These are phyloP conservation scores for Magnusiomyces magnusii DNA, from an alignment of 1,139 yeast genomes.

Conservation along the genomic window DNA sequence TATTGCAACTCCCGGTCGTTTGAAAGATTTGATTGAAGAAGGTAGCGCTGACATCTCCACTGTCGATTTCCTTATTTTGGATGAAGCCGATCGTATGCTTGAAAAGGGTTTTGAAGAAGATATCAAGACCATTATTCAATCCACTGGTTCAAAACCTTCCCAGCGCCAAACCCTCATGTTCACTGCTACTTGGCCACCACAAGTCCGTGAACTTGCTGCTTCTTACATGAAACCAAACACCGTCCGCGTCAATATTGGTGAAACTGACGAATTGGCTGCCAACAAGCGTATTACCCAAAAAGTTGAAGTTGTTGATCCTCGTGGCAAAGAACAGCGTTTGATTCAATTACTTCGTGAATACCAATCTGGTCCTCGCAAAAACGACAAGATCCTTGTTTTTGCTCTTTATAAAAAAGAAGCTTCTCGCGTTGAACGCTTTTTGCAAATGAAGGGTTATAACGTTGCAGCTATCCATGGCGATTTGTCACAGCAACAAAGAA, in stretches of 20 bases:
- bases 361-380: slow-evolving; percentile 53
- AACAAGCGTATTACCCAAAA: slow-evolving; percentile 88
- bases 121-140: slow-evolving; percentile 68
- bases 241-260: slow-evolving; percentile 86
- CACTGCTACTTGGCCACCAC: slow-evolving; percentile 87
- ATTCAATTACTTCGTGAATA: slow-evolving; percentile 66
- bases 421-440: slow-evolving; percentile 70
- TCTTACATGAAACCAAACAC: slow-evolving; percentile 69
- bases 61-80: slow-evolving; percentile 76
- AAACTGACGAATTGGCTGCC: slow-evolving; percentile 88
- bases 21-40: slow-evolving; percentile 84
- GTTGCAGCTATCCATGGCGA: slow-evolving; percentile 98
- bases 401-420: slow-evolving; percentile 98
- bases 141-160: slow-evolving; percentile 36
- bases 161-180: slow-evolving; percentile 80
- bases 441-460: slow-evolving; percentile 62
- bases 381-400: slow-evolving; percentile 78
- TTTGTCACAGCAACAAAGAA: slow-evolving; percentile 84
- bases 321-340: slow-evolving; percentile 69
- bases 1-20: slow-evolving; percentile 96
- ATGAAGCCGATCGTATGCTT: slow-evolving; percentile 98
- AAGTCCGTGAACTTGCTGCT: slow-evolving; percentile 85
- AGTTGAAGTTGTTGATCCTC: slow-evolving; percentile 88
- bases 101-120: slow-evolving; percentile 97
- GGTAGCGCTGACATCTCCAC: slow-evolving; percentile 65